Base-by-base conservation (phyloP, 768 basidiomycete species). In the Russula dissimulans region DNA sequence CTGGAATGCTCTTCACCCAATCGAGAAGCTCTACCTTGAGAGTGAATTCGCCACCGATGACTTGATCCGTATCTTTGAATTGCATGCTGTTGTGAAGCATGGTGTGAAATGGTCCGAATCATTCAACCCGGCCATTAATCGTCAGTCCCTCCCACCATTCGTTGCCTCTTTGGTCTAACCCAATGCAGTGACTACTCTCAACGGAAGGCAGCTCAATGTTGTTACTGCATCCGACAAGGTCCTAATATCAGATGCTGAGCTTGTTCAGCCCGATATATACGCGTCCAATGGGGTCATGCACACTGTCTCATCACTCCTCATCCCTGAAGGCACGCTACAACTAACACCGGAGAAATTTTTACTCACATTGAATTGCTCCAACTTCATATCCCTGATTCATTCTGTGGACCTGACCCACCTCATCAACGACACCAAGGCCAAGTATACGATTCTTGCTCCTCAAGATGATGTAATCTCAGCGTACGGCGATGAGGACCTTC, bases 211-310 rank as follows among this genome's bases (percentile, higher is more conserved):
- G 2, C 77, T 97, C 10, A 80, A 84, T 54, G 75, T 94, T 44
- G 71, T 75, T 1, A 76, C 78, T n/a, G 73, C 79, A 29, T 69
- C 78, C 1, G 77, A 84, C 42, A 80, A 79, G 61, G 82, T 80
- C 54, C 78, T 68, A 34, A 71, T 88, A 22, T 83, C 83, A 38
- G 74, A 74, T 48, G 83, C 87, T 7, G 75, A 77, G 26, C 78
- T 95, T 45, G 68, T 85, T 4, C 76, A 85, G n/a, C 81, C 83
- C 6, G 92, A 99, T 68, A 83, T 97, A 39, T 93, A 94, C 67
- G 95, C 91, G 5, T 86, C 89, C 34, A 99, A 99, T 67, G 97
- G 95, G 50, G 97, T 98, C 46, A 71, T 98, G 15, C 97, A 99
- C 71, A 81, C 92, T 45, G 81, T 98, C 29, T 89, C 89, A 14